Percentiles rank a stretch among this genome's conserved stretches.
phyloP scores from a whole-genome alignment of 306 rosid species.

The Urtica urens region DNA sequence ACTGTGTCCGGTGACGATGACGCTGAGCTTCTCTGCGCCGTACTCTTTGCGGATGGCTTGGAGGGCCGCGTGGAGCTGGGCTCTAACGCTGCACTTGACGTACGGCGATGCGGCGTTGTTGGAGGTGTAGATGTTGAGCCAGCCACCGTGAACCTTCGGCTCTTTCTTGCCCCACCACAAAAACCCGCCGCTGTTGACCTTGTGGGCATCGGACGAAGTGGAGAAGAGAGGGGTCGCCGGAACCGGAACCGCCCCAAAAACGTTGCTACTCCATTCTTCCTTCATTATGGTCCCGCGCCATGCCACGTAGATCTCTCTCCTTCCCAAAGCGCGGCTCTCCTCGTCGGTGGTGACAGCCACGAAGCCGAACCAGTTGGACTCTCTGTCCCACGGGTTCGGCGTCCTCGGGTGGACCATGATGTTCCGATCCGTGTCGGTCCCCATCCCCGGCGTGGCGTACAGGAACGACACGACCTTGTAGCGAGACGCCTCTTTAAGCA shows the following conservation, averaged over 20 bases:
- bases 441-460: slow-evolving; percentile 56
- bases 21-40: slow-evolving; percentile 40
- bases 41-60: slow-evolving; percentile 47
- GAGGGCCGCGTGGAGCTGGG: too few relatives aligned
- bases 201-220: too few relatives aligned
- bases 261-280: slow-evolving; percentile 69
- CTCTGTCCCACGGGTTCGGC: slow-evolving; percentile 45
- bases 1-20: slow-evolving; percentile 67
- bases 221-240: too few relatives aligned
- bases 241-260: too few relatives aligned
- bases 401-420: slow-evolving; percentile 34
- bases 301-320: slow-evolving; percentile 49
- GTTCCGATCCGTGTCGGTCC: slow-evolving; percentile 51
- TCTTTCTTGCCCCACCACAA: slow-evolving; percentile 28
- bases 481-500: slow-evolving; percentile 24
- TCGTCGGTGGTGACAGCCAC: slow-evolving; percentile 42
- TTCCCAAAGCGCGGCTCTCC: slow-evolving; percentile 42
- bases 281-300: slow-evolving; percentile 65
- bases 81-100: slow-evolving; percentile 54
- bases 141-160: slow-evolving; percentile 61
- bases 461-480: slow-evolving; percentile 39
- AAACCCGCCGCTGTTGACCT: slow-evolving; percentile 40
- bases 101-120: slow-evolving; percentile 39
- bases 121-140: slow-evolving; percentile 39
- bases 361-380: slow-evolving; percentile 66